Base-by-base conservation (phyloP, 1,284 basidiomycete species). In the Agaricales sp. region DNA sequence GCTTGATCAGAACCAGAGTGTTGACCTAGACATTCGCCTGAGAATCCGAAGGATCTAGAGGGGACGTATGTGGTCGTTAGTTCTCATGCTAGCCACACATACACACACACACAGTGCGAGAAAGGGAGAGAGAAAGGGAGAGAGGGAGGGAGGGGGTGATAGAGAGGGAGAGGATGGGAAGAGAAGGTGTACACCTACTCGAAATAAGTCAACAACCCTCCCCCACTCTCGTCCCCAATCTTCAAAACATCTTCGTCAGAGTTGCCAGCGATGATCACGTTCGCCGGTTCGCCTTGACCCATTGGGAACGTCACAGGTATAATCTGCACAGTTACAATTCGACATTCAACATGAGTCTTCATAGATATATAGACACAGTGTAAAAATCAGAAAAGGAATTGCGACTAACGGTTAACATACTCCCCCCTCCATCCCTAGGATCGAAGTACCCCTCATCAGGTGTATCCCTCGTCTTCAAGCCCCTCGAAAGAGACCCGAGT, bases 271-370 rank as follows among this genome's bases (percentile, higher is more conserved):
- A 97, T 68, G 60, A 97, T 91, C 50, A 78, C 74, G 57, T 98
- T 97, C 50, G 97, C 67, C 2, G 93, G 94, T 67, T 97, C 94
- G 38, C 90, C 88, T 49, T 88, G 77, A 4, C 90, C 88, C 46
- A 69, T 60, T 13, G 90, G 87, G 58, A 71, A 82, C 16, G 91
- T 85, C 26, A 68, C 61, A 49, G 77, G 69, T 20, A 86, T 63
- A 60, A 63, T 52, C 72, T 74, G 55, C 26, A 18, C n/a, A 8
- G 18, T 22, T 23, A 1, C n/a, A 23, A 30, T 39, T 12, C 24
- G 2, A 19, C 8, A 24, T 12, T 35, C n/a, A 23, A 13, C 12
- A 47, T 1, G 30, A 12, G 16, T 49, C 46, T 18, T 18, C 12
- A 37, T 50, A 18, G 25, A 54, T 51, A 20, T 24, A 4, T 37